Base-by-base conservation (phyloP, 805 yeast species). In the Wickerhamomyces xylosicus region DNA sequence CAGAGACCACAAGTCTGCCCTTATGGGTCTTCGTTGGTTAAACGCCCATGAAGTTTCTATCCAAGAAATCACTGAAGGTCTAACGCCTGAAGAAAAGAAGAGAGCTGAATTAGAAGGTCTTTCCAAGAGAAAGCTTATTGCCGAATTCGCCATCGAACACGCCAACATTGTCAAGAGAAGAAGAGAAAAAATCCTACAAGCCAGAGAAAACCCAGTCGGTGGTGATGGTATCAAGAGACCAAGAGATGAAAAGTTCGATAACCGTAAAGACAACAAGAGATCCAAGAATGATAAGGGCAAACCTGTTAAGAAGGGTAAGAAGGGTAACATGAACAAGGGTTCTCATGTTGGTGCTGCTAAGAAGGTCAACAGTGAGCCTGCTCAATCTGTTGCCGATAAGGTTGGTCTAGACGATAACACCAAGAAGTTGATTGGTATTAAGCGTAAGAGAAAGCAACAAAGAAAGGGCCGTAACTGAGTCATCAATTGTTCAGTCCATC, bases 21-120 rank as follows among this genome's bases (percentile, higher is more conserved):
- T 92, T 48, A 89, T 87, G 97, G 97, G 95, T 2, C 72, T 92
- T 41, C 77, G 98, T 67, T 92, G 96, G 95, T 70, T 92, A 58
- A 92, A 92, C 59, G 95, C 95, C 7, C 96, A 90, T 56, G 80
- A 75, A 53, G 95, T 92, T 6, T 64, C 85, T 0, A 60, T 59
- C 27, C 75, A 70, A 9, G 97, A 89, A 59, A 72, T 86, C 32
- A 42, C 71, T 17, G 84, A 72, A 46, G 89, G 90, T n/a, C 57
- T 82, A 41, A 63, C 66, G 25, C 86, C 77, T 3, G 86, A 82
- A 36, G 89, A 83, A 52, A 64, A 66, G 57, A 75, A 76, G 49
- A 36, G 57, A 8, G 77, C 75, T 2, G 66, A 69, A 39, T 48
- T 67, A 19, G 87, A 79, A 35, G 74, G 74, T 8, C 60, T 65